Conservation (phyloP, 495 filamentous ascomycete species). For the Staphylotrichum tortipilum region DNA sequence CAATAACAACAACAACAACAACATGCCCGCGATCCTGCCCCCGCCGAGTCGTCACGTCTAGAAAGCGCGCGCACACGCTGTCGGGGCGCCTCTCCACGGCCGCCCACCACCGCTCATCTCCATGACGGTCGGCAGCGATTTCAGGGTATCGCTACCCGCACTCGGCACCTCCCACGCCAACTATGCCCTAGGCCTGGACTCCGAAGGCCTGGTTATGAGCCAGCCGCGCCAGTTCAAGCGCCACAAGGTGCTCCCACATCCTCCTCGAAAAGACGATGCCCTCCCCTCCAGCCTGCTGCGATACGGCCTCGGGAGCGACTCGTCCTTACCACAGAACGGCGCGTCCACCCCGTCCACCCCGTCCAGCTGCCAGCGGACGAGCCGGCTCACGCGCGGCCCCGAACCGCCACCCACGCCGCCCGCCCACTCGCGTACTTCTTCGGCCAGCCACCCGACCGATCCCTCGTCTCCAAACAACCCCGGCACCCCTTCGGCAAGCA, state of each 20-base stretch:
- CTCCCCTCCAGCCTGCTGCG: constrained; percentile 10
- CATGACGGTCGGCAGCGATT: constrained; percentile 19
- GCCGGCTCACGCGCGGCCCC: constrained; percentile 26
- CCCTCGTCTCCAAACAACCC: constrained; percentile 27
- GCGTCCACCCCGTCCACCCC: constrained; percentile 18
- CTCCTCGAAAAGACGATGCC: constrained; percentile 33
- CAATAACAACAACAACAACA: too few relatives aligned
- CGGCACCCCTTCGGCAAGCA: constrained; percentile 26
- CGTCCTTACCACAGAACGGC: constrained; percentile 16
- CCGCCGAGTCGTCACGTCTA: background rate
- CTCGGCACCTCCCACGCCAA: constrained; percentile 19
- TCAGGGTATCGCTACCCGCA: constrained; percentile 12
- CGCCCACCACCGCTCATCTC: background rate
- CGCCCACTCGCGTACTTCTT: constrained; percentile 44
- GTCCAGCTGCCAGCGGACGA: constrained; percentile 21
- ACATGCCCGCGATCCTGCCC: constrained; percentile 14
- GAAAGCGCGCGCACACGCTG: background rate
- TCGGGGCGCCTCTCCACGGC: background rate
- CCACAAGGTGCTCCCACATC: constrained; percentile 47
- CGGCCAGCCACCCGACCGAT: constrained; percentile 31
- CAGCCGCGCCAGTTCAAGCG: constrained; percentile 42
- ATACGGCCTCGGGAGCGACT: constrained; percentile 12
- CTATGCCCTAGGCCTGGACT: constrained; percentile 8
- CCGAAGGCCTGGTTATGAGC: constrained; percentile 10
- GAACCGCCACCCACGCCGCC: constrained; percentile 47